Base-by-base conservation (phyloP, 768 basidiomycete species). In the Phylloporus arenicola region DNA sequence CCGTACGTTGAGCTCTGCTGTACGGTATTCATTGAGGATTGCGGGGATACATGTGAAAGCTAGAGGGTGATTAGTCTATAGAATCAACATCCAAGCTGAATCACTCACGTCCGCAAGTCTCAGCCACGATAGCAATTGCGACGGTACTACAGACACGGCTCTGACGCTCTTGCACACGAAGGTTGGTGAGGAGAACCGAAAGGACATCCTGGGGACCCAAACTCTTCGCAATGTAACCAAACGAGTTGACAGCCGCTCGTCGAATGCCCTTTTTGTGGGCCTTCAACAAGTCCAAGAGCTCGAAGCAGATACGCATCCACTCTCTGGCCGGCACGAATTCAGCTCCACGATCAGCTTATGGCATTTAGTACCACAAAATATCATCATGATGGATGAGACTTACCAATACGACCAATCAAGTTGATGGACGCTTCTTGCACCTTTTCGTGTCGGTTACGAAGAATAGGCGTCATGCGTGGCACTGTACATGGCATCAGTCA, bases 291-390 rank as follows among this genome's bases (percentile, higher is more conserved):
- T 98, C 96, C 44, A 99, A 80, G 30, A 99, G 73, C 65, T 99
- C 96, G 70, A 99, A 98, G 67, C 96, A 98, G 64, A 99, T 98
- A 64, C 96, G 87, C 96, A 99, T 99, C 96, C 95, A 98, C 71
- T 99, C 96, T 62, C 96, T 83, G 10, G 96, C 95, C 14, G 96
- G 94, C 0, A 99, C 95, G 54, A 92, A 97, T 70, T 98, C 96
- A 19, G 96, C 95, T 48, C 96, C 96, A 70, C 96, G 92, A 82
- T 99, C 96, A 50, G 96, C 95, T 78, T 47, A 24, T 27, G 17
- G 43, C 24, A 2, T 62, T 27, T 27, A 60, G 39, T 38, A 45
- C 19, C 0, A 19, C 9, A 25, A 11, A 31, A 52, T 43, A 50
- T 43, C 31, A 4, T 22, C 25, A 29, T 25, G 8, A 44, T 14